Evolutionary conservation across 257 asterid genomes (phyloP).

Genomic region (Haberlea rhodopensis): DNA sequence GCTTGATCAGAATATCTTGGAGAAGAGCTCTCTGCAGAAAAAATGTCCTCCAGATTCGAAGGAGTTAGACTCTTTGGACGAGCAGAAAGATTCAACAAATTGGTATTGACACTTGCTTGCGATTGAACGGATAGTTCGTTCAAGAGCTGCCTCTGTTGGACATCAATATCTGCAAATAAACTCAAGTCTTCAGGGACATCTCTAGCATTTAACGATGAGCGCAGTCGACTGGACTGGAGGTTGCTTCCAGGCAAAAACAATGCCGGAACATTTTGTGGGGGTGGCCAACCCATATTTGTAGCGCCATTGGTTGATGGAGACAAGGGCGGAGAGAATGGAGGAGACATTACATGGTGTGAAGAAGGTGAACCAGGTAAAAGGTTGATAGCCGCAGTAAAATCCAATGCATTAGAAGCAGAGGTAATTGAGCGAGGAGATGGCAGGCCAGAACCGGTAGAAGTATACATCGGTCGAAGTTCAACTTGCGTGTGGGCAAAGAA

Average conservation of each 20-base stretch:
- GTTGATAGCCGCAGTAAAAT: slow-evolving; percentile 61
- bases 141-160: slow-evolving; percentile 48
- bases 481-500: slow-evolving; percentile 80
- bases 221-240: slow-evolving; percentile 69
- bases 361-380: slow-evolving; percentile 62
- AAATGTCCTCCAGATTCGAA: slow-evolving; percentile 71
- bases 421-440: slow-evolving; percentile 62
- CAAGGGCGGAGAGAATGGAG: slow-evolving; percentile 70
- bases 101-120: slow-evolving; percentile 31
- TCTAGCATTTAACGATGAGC: slow-evolving; percentile 70
- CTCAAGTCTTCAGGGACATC: slow-evolving; percentile 50
- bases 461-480: slow-evolving; percentile 75
- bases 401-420: slow-evolving; percentile 48
- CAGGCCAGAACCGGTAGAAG: slow-evolving; percentile 76
- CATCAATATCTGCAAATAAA: slow-evolving; percentile 47
- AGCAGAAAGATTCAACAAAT: slow-evolving; percentile 49
- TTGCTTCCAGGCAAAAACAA: slow-evolving; percentile 73
- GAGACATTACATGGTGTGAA: slow-evolving; percentile 47
- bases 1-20: slow-evolving; percentile 62
- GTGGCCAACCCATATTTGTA: slow-evolving; percentile 56
- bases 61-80: slow-evolving; percentile 51
- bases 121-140: slow-evolving; percentile 43
- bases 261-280: slow-evolving; percentile 61
- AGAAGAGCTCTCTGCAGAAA: slow-evolving; percentile 60
- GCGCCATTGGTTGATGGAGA: slow-evolving; percentile 59